Evolutionary conservation across 305 asterid genomes (phyloP), one percentile per base, ranked within the genome.

Genomic region (Solanum hybrid): DNA sequence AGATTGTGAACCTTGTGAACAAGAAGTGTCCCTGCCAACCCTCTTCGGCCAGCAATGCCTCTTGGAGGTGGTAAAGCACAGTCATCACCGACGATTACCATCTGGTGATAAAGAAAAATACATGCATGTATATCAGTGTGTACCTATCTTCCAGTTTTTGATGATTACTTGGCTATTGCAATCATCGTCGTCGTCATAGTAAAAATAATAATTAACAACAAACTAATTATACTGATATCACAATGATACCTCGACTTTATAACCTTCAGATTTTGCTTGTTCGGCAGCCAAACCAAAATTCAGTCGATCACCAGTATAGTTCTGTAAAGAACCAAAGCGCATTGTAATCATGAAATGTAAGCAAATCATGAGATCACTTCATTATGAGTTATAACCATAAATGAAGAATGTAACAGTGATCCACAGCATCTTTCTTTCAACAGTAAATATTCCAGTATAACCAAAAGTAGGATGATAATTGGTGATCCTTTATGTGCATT

Each of bases 41-140:
- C 99, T 93, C 99, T 95, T 94, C 99, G 93, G 90, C 99, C 99
- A 94, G 97, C 98, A 91, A 97, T 94, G 92, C 99, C 99, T 93
- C 99, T 93, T 24, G 99, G 99, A 89, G 99, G 98, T 90, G 99
- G 99, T 90, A 97, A 92, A 90, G 99, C 99, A 92, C 99, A 97
- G 90, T 97, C 99, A 93, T 97, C 99, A 78, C 98, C 99, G 91
- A 97, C 97, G 89, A 96, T 97, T 77, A 97, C 99, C 99, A 96
- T 95, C 99, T 97, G 91, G 76, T 92, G 90, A 92, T 71, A 92
- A 91, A 90, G 86, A 36, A 40, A 38, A 27, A 76, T 7, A 84
- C 64, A 75, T 66, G 13, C 29, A 69, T 38, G 64, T 29, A 73
- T 35, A 34, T 35, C 40, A 45, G 85, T n/a, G 35, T 27, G 38